These are phyloP conservation scores for Pseudonitzschia pungens DNA, from an alignment of 108 stramenopile genomes.

Conservation along the genomic window DNA sequence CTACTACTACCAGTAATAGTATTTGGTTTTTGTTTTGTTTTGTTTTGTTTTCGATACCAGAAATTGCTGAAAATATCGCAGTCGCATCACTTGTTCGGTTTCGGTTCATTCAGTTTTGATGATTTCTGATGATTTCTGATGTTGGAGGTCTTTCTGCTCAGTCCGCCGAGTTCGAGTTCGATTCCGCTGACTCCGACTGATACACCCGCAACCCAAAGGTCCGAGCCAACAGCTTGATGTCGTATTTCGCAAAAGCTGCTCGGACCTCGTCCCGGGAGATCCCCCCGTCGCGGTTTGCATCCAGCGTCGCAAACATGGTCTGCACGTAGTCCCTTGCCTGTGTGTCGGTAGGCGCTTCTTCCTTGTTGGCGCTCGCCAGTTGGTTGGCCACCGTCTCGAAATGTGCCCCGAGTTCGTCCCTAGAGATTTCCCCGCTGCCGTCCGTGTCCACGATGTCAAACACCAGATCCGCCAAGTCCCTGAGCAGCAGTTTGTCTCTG, in stretches of 20 bases:
- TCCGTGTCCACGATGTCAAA: constrained; percentile 19
- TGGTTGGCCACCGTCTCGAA: neutral
- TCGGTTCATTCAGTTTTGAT: too few species aligned
- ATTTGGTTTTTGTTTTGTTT: too few species aligned
- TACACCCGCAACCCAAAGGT: constrained; percentile 10
- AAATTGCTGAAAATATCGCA: too few species aligned
- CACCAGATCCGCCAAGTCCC: constrained; percentile 13
- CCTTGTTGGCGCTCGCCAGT: neutral
- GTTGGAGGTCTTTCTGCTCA: too few species aligned
- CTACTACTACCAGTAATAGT: too few species aligned
- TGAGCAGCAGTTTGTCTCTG: neutral
- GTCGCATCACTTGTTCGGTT: too few species aligned
- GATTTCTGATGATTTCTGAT: too few species aligned
- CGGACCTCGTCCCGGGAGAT: constrained; percentile 8
- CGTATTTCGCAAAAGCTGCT: constrained; percentile 11
- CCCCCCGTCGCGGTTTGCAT: neutral
- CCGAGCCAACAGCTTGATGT: neutral
- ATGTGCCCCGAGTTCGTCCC: constrained; percentile 2
- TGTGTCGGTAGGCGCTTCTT: neutral
- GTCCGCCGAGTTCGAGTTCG: too few species aligned
- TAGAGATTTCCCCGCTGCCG: neutral
- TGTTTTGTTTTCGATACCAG: too few species aligned
- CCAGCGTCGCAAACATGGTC: constrained; percentile 11
- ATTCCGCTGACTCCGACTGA: neutral
- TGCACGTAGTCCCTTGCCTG: constrained; percentile 11